Evolutionary conservation across 176 grass and related monocot species (phyloP), one percentile per base, ranked within the genome.

Genomic region (Aegilops umbellulata): DNA sequence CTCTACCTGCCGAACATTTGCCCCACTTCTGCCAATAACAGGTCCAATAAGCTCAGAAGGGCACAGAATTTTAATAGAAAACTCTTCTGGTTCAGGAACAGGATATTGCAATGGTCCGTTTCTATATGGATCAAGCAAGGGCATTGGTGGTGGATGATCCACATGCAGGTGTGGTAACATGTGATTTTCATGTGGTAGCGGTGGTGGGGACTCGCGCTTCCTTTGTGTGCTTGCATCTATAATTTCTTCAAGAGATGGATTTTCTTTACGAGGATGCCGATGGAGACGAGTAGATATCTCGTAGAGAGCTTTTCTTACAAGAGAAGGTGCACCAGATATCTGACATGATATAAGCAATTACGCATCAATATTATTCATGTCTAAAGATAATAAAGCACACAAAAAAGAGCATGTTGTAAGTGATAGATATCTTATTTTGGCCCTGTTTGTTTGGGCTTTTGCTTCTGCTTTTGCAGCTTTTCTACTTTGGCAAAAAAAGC

Each of bases 281-380:
- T 99, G 97, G n/a, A 99, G 78, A 74, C 93, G 87, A 68, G 92
- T 88, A 76, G 97, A 96, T 92, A 99, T 94, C 82, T 88, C 86
- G 65, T 96, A 96, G 13, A 99, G 78, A 82, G 97, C 97, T 81
- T 99, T 99, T 86, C 90, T 94, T 31, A 92, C 92, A 83, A 96
- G 57, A 88, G 85, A 87, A 80, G 94, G 82, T 66, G 86, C 75
- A 69, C 97, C 97, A 60, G 97, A 93, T 91, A 99, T 91, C 97
- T 99, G 82, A 86, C 24, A 92, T 47, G 60, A 77, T 42, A 80
- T 72, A 76, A 76, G 73, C 8, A 76, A 55, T 76, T 55, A 60
- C 82, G 29, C 42, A 86, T 38, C 79, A 81, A 72, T 58, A 63
- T 17, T 74, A 81, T 35, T 76, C 1, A 81, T 70, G 60, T 30